Conservation (phyloP, 2,329 filamentous ascomycete genomes). For the Venturia effusa region DNA sequence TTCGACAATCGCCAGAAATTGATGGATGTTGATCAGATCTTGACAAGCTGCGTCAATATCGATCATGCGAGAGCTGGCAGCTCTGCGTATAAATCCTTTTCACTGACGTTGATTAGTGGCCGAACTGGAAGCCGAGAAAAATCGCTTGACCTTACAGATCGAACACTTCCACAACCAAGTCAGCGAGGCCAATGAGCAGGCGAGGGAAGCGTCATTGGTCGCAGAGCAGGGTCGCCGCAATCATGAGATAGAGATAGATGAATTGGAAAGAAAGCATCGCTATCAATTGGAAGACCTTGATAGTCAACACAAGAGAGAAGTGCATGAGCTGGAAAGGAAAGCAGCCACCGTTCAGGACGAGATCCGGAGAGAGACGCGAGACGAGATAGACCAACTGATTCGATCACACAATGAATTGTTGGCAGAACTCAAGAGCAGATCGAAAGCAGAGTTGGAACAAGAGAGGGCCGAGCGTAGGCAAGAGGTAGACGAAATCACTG, state of each 20-base stretch:
- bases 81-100: not conserved
- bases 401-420: conserved; percentile 58
- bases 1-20: not conserved
- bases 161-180: conserved; percentile 2
- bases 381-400: conserved; percentile 47
- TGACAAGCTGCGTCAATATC: not conserved
- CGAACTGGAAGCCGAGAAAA: conserved; percentile 56
- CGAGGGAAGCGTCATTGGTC: conserved; percentile 19
- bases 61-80: not conserved
- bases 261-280: conserved; percentile 41
- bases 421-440: conserved; percentile 50
- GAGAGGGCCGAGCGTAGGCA: conserved; percentile 44
- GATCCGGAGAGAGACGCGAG: conserved; percentile 31
- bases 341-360: conserved; percentile 35
- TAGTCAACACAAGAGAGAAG: conserved; percentile 44
- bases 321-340: conserved; percentile 44
- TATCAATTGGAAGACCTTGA: conserved; percentile 46
- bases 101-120: conserved; percentile 37
- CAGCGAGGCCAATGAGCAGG: not conserved
- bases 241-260: conserved; percentile 41
- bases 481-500: conserved; percentile 57
- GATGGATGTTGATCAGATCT: not conserved
- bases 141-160: conserved; percentile 38
- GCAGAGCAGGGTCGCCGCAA: conserved; percentile 42
- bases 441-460: conserved; percentile 56